Conservation (phyloP, 2,329 filamentous ascomycete genomes). For the Exophiala viscosa region DNA sequence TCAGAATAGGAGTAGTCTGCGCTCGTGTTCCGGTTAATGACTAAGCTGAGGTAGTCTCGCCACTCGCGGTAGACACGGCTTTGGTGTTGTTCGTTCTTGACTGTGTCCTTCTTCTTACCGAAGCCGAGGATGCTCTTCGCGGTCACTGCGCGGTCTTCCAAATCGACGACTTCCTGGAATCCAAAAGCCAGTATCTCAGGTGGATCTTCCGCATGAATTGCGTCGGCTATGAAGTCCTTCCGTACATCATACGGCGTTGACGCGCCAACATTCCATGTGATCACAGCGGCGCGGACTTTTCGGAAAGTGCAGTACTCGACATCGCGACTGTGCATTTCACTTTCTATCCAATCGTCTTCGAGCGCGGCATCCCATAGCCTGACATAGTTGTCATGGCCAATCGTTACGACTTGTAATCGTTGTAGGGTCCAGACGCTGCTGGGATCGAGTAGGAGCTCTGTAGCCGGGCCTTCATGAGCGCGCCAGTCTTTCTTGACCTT, state of each 20-base stretch:
- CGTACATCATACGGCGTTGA: conserved; percentile 80
- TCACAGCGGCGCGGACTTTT: conserved; percentile 71
- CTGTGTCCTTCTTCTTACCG: conserved; percentile 69
- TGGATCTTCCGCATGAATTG: conserved; percentile 70
- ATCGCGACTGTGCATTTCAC: conserved; percentile 79
- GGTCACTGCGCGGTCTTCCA: conserved; percentile 95
- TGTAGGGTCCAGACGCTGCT: conserved; percentile 83
- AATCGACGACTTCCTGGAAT: conserved; percentile 96
- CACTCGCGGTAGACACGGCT: conserved; percentile 96
- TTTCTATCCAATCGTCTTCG: conserved; percentile 91
- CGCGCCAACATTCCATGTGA: conserved; percentile 98
- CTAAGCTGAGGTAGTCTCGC: conserved; percentile 81
- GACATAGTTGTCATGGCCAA: conserved; percentile 82
- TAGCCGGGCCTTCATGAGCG: conserved; percentile 78
- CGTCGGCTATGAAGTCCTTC: conserved; percentile 72
- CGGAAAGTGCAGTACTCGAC: conserved; percentile 80
- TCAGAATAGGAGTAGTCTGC: conserved; percentile 74
- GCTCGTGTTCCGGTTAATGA: conserved; percentile 79
- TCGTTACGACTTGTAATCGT: conserved; percentile 75
- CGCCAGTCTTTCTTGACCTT: conserved; percentile 90
- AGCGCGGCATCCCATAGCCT: conserved; percentile 89
- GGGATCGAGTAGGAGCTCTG: conserved; percentile 71
- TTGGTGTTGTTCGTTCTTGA: conserved; percentile 83
- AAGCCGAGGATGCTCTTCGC: conserved; percentile 88
- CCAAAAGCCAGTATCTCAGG: conserved; percentile 93